Evolutionary conservation across 2,329 filamentous ascomycete genomes (phyloP).

Genomic region (Paecilomyces formosus): DNA sequence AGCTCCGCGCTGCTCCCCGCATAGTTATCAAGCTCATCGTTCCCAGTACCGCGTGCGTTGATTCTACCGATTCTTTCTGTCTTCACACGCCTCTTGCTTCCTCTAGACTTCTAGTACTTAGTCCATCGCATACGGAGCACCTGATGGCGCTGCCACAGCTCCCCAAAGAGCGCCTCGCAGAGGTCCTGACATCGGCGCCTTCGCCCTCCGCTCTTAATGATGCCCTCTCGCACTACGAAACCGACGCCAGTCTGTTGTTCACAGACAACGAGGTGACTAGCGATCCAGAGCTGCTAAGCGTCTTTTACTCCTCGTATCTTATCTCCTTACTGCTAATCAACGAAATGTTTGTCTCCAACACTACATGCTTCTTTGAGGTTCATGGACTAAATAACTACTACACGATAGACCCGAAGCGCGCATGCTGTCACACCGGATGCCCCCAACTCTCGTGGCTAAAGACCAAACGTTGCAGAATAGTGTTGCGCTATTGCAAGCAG

Average conservation of each 20-base stretch:
- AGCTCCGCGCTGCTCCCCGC: conserved; percentile 24
- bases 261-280: conserved; percentile 11
- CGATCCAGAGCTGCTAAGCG: conserved; percentile 22
- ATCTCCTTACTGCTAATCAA: conserved; percentile 32
- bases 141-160: conserved; percentile 23
- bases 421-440: conserved; percentile 30
- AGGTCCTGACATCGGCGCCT: conserved; percentile 18
- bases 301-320: conserved; percentile 33
- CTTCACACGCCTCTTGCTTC: not conserved
- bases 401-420: conserved; percentile 31
- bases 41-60: not conserved
- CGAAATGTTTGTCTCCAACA: conserved; percentile 24
- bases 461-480: conserved; percentile 28
- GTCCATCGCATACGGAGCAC: not conserved
- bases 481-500: conserved; percentile 26
- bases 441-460: conserved; percentile 17
- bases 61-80: conserved; percentile 1
- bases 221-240: conserved; percentile 27
- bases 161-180: conserved; percentile 21
- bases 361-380: not conserved
- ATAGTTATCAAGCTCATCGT: conserved; percentile 11
- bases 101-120: not conserved
- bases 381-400: conserved; percentile 2
- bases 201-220: conserved; percentile 28
- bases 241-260: conserved; percentile 23